These are phyloP conservation scores for Musa itinerans DNA, from an alignment of 176 grass and related monocot species.

Conservation along the genomic window DNA sequence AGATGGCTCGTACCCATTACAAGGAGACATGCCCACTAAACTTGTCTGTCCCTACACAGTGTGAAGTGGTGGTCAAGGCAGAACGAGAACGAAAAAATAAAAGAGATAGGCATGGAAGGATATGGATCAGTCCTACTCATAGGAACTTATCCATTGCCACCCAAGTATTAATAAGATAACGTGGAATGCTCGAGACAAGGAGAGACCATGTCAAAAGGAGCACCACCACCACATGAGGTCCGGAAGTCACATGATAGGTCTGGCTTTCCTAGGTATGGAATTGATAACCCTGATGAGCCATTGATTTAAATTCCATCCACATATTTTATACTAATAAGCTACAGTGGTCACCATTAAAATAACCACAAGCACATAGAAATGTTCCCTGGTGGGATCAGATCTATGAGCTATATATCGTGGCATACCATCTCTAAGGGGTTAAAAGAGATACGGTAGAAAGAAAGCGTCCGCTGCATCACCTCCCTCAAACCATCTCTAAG, in stretches of 20 bases:
- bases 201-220: background rate
- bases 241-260: background rate
- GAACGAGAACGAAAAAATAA: no score
- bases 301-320: background rate
- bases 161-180: background rate
- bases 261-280: no score
- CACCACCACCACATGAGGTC: background rate
- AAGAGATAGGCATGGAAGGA: background rate
- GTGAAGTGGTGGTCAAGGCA: background rate
- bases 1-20: no score
- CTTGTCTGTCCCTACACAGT: background rate
- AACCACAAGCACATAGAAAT: background rate
- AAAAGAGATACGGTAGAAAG: background rate
- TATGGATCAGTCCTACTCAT: background rate
- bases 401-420: background rate
- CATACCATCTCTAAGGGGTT: background rate
- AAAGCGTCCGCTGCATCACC: background rate
- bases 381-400: background rate
- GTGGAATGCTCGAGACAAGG: background rate
- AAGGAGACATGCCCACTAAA: background rate
- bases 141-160: background rate
- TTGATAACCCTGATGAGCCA: background rate
- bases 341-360: conserved; percentile 8
- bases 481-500: background rate
- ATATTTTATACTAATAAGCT: background rate